These are phyloP conservation scores for Parafenestella ontariensis DNA, from an alignment of 2,329 filamentous ascomycete genomes.

Conservation along the genomic window DNA sequence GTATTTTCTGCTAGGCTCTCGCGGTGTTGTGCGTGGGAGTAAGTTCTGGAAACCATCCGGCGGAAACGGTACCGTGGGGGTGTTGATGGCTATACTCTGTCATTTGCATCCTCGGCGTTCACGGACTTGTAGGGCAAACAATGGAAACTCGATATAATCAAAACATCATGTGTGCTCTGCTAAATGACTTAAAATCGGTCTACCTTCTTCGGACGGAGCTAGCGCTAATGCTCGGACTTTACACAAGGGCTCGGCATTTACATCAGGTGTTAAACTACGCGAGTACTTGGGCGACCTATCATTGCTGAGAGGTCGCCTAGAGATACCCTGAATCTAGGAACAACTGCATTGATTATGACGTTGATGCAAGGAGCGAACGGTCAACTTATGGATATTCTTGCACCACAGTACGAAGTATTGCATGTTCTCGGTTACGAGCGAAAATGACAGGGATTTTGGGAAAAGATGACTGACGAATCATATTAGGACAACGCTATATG, in stretches of 20 bases:
- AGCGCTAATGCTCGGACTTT: not conserved
- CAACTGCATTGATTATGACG: not conserved
- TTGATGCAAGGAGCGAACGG: not conserved
- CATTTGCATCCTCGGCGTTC: not conserved
- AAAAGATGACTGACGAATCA: too few relatives aligned
- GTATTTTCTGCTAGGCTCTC: not conserved
- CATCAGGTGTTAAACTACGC: not conserved
- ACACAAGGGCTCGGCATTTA: not conserved
- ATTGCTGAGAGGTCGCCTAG: not conserved
- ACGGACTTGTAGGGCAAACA: not conserved
- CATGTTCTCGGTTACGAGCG: too few relatives aligned
- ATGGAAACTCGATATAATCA: not conserved
- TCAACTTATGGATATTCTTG: too few relatives aligned
- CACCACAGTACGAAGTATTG: too few relatives aligned
- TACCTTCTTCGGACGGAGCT: not conserved
- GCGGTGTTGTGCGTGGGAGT: not conserved
- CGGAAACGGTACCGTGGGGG: not conserved
- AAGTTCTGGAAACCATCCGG: too few relatives aligned
- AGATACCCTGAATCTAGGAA: not conserved
- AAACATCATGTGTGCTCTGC: not conserved
- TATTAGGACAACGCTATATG: too few relatives aligned
- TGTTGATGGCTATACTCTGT: not conserved
- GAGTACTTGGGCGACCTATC: not conserved
- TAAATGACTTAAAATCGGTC: not conserved
- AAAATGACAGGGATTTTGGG: too few relatives aligned